Conservation (phyloP, 495 filamentous ascomycete genomes). For the Lindgomyces ingoldianus region DNA sequence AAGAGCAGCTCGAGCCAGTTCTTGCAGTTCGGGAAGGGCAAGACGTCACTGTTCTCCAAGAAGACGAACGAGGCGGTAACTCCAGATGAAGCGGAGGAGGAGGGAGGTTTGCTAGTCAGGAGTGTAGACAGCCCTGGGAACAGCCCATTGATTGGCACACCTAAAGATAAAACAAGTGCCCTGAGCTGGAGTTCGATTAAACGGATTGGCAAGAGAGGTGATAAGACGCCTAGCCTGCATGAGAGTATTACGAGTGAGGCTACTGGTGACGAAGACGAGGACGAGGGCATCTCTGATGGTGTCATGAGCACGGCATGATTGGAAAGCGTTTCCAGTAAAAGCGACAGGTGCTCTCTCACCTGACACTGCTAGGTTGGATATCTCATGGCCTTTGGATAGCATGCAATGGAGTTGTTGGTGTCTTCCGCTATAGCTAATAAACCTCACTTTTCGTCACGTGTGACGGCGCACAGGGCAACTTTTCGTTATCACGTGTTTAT, state of each 20-base stretch:
- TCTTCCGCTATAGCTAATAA: not conserved
- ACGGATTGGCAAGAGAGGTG: slow-evolving; percentile 35
- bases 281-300: not conserved
- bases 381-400: not conserved
- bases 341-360: not conserved
- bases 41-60: slow-evolving; percentile 34
- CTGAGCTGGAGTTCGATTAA: slow-evolving; percentile 39
- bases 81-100: slow-evolving; percentile 33
- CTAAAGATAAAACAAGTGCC: slow-evolving; percentile 32
- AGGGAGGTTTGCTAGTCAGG: slow-evolving; percentile 6
- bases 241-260: slow-evolving; percentile 39
- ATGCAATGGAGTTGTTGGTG: not conserved
- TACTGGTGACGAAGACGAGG: slow-evolving; percentile 35
- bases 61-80: slow-evolving; percentile 25
- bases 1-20: slow-evolving; percentile 45
- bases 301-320: not conserved
- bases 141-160: slow-evolving; percentile 32
- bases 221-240: slow-evolving; percentile 39
- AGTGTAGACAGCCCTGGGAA: slow-evolving; percentile 24
- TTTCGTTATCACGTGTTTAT: not conserved
- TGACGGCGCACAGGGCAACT: too few species aligned
- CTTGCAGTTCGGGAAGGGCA: slow-evolving; percentile 39
- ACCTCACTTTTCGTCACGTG: not conserved
- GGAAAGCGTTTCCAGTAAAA: not conserved
- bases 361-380: not conserved